Percentiles rank a stretch among this genome's conserved stretches.
phyloP scores from a whole-genome alignment of 345 rosid species.

The Eucalyptus globulus region DNA sequence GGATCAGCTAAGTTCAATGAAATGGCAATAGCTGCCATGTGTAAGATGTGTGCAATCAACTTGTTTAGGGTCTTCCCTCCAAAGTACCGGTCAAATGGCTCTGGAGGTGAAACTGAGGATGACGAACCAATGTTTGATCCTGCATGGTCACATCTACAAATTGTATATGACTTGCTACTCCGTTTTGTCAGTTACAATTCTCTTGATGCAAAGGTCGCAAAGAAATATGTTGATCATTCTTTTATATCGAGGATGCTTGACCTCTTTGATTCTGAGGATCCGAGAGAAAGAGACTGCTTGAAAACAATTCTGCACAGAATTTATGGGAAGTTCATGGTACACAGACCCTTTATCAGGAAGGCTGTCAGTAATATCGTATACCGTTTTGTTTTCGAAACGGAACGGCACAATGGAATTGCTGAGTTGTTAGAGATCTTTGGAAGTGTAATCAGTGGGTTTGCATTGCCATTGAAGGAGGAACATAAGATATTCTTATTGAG shows the following conservation, averaged over 20 bases:
- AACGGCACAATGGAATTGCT: constrained; percentile 59
- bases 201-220: constrained; percentile 59
- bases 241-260: constrained; percentile 52
- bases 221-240: constrained; percentile 55
- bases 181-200: constrained; percentile 32
- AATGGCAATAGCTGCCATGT: constrained; percentile 42
- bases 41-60: constrained; percentile 53
- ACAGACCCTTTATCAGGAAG: constrained; percentile 57
- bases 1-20: constrained; percentile 61
- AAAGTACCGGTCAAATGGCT: constrained; percentile 25
- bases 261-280: constrained; percentile 77
- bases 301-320: constrained; percentile 64
- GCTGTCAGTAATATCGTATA: constrained; percentile 64
- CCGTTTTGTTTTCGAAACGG: constrained; percentile 64
- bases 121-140: constrained; percentile 82
- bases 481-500: constrained; percentile 46
- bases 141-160: constrained; percentile 63
- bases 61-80: constrained; percentile 72
- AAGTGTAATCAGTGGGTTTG: constrained; percentile 70
- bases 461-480: constrained; percentile 73
- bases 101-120: constrained; percentile 47
- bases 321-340: constrained; percentile 73
- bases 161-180: constrained; percentile 59
- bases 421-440: constrained; percentile 79
- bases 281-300: constrained; percentile 68